Base-by-base conservation (phyloP, 345 rosid genomes). In the Ailanthus altissimus region DNA sequence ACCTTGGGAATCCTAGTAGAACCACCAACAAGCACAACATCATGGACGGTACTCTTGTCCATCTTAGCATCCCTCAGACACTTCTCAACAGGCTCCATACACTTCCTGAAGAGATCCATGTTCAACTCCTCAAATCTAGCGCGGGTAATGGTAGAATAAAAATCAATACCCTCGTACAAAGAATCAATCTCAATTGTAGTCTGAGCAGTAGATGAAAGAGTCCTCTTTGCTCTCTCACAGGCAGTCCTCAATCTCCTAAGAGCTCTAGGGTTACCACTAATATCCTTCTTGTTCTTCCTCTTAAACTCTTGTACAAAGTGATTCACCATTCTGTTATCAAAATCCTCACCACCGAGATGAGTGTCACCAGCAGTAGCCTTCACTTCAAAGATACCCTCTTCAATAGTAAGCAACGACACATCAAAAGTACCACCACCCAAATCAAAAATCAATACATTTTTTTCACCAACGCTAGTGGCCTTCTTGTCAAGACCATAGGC, bases 281-380 rank as follows among this genome's bases (percentile, higher is more conserved):
- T 91, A 56, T 91, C 95, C 81, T 89, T 90, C 88, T 90, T 90
- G 82, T 83, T 78, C 85, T 89, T 90, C 43, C 94, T 87, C 86
- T 88, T 90, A 45, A 90, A 90, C 69, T 90, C 93, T 65, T 89
- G 92, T 0, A 90, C 94, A 78, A 90, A 90, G 74, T 90, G 94
- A 73, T 85, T 89, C 5, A 90, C 92, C 88, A 90, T 84, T 71
- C 94, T 86, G 78, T 90, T 90, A 20, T 90, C 94, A 26, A 90
- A 90, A 70, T 90, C 94, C 64, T 90, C 94, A 61, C 94, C 94
- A 0, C 94, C 94, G 15, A 90, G 91, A 77, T 90, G 94, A 16
- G 92, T 90, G 62, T 90, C 94, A 71, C 94, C 94, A 5, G 94
- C 94, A 14, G 94, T 90, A 0, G 94, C 86, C 83, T 90, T 90